phyloP scores from a whole-genome alignment of 352 stramenopile genomes.

The Pythium apleroticum region DNA sequence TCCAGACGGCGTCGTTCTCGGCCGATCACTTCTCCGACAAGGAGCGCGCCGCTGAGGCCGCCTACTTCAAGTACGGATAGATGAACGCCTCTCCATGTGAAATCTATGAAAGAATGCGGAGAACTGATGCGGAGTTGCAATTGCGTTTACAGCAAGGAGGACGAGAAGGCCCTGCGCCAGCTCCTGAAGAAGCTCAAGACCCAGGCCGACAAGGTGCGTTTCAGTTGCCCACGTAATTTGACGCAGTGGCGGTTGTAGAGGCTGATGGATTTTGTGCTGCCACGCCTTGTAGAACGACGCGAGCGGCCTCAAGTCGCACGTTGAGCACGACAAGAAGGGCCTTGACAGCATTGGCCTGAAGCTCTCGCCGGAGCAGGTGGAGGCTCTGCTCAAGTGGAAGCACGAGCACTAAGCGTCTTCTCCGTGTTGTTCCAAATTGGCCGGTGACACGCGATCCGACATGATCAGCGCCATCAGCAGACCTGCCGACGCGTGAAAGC shows the following conservation, averaged over 20 bases:
- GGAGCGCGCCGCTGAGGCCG: conserved; percentile 71
- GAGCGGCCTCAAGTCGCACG: conserved; percentile 62
- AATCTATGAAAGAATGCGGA: neutral
- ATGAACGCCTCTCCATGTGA: neutral
- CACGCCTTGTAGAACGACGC: conserved; percentile 38
- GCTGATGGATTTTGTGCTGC: neutral
- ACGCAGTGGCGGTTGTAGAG: neutral
- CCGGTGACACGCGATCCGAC: neutral
- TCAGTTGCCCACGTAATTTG: neutral
- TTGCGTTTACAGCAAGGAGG: conserved; percentile 63
- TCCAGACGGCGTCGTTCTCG: conserved; percentile 46
- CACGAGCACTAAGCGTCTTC: conserved; percentile 66
- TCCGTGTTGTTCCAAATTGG: neutral
- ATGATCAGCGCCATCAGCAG: neutral
- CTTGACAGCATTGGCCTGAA: conserved; percentile 71
- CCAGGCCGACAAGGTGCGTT: conserved; percentile 59
- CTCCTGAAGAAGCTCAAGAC: conserved; percentile 88
- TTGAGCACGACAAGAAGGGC: conserved; percentile 75
- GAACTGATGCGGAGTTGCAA: neutral
- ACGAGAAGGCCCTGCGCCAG: conserved; percentile 85
- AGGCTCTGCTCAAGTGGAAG: conserved; percentile 89
- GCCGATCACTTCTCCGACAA: conserved; percentile 54
- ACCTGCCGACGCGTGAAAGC: neutral
- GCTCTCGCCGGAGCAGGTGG: conserved; percentile 64
- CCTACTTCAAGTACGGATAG: conserved; percentile 80